Conservation (phyloP, 2,329 filamentous ascomycete genomes). For the Penicillium sp. region DNA sequence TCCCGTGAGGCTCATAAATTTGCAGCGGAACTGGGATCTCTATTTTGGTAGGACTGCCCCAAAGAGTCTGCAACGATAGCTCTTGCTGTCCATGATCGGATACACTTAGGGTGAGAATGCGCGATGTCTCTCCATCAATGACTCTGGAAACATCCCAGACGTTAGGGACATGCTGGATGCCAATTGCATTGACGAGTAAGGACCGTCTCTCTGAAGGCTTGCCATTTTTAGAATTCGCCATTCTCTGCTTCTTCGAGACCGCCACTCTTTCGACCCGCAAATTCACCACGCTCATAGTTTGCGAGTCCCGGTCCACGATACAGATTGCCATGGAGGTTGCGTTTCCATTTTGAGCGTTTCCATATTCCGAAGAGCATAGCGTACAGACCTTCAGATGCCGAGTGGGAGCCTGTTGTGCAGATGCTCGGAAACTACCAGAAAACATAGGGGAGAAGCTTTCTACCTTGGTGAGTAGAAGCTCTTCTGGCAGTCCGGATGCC, state of each 20-base stretch:
- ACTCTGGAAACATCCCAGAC: conserved; percentile 72
- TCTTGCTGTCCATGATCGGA: conserved; percentile 62
- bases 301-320: conserved; percentile 67
- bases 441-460: conserved; percentile 63
- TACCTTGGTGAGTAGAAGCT: conserved; percentile 70
- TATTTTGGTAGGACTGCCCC: conserved; percentile 69
- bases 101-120: conserved; percentile 68
- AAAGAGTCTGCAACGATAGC: conserved; percentile 71
- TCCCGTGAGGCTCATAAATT: conserved; percentile 58
- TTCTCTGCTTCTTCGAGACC: conserved; percentile 26
- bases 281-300: conserved; percentile 65
- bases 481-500: conserved; percentile 68
- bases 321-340: conserved; percentile 51
- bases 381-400: conserved; percentile 57
- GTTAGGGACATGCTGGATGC: conserved; percentile 60
- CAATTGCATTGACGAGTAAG: conserved; percentile 38
- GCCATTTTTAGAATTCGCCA: conserved; percentile 23
- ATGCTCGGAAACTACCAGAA: conserved; percentile 30
- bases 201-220: conserved; percentile 26
- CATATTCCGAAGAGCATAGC: conserved; percentile 49
- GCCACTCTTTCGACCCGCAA: conserved; percentile 54
- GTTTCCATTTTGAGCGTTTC: conserved; percentile 31
- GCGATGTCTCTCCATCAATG: conserved; percentile 63
- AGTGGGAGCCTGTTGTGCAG: conserved; percentile 23
- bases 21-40: conserved; percentile 58